A percentile compares a stretch with the other conserved stretches of the same genome.
phyloP scores from a whole-genome alignment of 2,329 filamentous ascomycete species.

The Knufia petricola region DNA sequence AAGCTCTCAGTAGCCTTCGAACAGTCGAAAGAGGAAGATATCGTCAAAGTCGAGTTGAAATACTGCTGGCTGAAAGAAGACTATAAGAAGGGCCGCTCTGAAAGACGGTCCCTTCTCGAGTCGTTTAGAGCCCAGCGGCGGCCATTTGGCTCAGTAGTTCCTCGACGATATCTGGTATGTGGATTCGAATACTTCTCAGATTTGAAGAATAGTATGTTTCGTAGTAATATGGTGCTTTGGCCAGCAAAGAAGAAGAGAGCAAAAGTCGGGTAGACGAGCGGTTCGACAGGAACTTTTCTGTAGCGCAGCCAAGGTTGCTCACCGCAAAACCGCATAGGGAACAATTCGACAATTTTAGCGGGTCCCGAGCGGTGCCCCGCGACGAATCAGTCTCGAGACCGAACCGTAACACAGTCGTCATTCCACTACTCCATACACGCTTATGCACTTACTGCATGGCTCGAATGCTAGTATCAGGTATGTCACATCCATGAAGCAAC shows the following conservation, averaged over 20 bases:
- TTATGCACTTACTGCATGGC: constrained; percentile 6
- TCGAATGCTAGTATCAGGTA: too few species aligned
- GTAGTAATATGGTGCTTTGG: constrained; percentile 18
- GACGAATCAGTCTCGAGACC: background rate
- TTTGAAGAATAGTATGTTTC: constrained; percentile 11
- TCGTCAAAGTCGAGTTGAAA: constrained; percentile 43
- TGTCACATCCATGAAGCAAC: constrained; percentile 8
- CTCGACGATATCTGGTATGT: constrained; percentile 57
- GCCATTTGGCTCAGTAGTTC: constrained; percentile 53
- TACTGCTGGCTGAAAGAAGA: constrained; percentile 73
- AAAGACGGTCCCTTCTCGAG: constrained; percentile 60
- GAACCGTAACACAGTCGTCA: constrained; percentile 9
- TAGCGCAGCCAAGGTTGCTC: constrained; percentile 10
- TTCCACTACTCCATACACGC: background rate
- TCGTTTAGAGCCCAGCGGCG: constrained; percentile 85
- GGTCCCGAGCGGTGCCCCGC: background rate
- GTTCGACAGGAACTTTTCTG: constrained; percentile 8
- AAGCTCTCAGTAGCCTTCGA: constrained; percentile 25
- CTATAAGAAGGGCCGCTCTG: constrained; percentile 43
- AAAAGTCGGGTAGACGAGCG: constrained; percentile 16
- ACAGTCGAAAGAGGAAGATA: constrained; percentile 43
- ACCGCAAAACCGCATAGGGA: constrained; percentile 5
- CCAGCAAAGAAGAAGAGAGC: constrained; percentile 20
- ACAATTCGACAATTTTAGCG: background rate
- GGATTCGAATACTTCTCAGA: constrained; percentile 19